Evolutionary conservation across 2,329 filamentous ascomycete genomes (phyloP).

Genomic region (Colletotrichum sojae): DNA sequence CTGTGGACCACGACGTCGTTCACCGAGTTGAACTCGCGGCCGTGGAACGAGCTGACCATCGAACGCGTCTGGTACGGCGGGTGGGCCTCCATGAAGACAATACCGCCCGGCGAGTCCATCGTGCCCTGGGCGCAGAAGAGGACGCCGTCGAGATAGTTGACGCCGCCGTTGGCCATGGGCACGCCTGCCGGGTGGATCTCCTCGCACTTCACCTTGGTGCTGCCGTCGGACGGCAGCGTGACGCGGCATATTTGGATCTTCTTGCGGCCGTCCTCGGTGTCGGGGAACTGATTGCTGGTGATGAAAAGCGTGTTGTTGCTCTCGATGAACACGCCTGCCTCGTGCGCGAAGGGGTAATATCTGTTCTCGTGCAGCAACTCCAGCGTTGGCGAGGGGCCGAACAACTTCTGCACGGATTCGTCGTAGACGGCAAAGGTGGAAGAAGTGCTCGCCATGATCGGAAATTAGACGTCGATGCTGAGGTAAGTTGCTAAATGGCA

Average conservation of each 20-base stretch:
- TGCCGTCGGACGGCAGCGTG: slow-evolving; percentile 38
- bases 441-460: slow-evolving; percentile 21
- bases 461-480: background rate
- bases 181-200: slow-evolving; percentile 52
- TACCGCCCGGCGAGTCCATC: slow-evolving; percentile 44
- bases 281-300: slow-evolving; percentile 52
- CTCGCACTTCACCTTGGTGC: slow-evolving; percentile 45
- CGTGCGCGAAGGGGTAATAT: slow-evolving; percentile 63
- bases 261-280: slow-evolving; percentile 36
- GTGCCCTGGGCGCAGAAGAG: slow-evolving; percentile 60
- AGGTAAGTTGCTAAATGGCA: too few relatives aligned
- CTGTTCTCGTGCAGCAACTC: slow-evolving; percentile 55
- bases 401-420: slow-evolving; percentile 43
- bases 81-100: slow-evolving; percentile 50
- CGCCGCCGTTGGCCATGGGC: slow-evolving; percentile 63
- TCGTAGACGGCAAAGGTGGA: slow-evolving; percentile 32
- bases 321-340: slow-evolving; percentile 56
- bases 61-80: slow-evolving; percentile 48
- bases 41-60: slow-evolving; percentile 57
- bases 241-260: slow-evolving; percentile 50
- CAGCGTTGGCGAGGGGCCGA: slow-evolving; percentile 53
- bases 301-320: slow-evolving; percentile 49
- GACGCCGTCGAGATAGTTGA: slow-evolving; percentile 59
- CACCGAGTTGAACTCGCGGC: slow-evolving; percentile 60
- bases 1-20: slow-evolving; percentile 62